Evolutionary conservation across 1,284 basidiomycete species (phyloP).

Genomic region (Flammula alnicola): DNA sequence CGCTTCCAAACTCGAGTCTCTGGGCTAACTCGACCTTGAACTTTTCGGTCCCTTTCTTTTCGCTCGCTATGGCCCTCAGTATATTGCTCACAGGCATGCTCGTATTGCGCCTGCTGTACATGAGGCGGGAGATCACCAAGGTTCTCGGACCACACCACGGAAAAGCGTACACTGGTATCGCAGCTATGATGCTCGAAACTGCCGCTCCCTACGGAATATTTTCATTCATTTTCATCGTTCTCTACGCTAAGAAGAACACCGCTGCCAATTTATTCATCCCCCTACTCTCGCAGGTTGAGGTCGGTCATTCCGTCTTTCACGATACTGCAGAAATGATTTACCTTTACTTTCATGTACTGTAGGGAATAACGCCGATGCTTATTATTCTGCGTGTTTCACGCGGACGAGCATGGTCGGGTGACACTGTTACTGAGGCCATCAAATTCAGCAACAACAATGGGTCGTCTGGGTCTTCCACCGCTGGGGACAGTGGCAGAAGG

Average conservation of each 20-base stretch:
- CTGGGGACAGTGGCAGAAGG: too few species aligned
- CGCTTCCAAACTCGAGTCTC: not conserved
- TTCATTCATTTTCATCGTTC: constrained; percentile 7
- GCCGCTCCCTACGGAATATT: constrained; percentile 24
- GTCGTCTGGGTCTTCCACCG: too few species aligned
- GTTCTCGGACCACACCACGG: not conserved
- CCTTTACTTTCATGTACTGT: not conserved
- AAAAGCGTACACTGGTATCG: constrained; percentile 26
- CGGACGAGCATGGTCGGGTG: constrained; percentile 12
- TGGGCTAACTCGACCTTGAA: not conserved
- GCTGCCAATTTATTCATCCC: not conserved
- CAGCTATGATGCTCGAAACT: constrained; percentile 33
- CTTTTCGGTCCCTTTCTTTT: constrained; percentile 1
- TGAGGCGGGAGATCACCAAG: not conserved
- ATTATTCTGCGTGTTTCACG: constrained; percentile 13
- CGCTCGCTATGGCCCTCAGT: not conserved
- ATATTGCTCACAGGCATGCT: constrained; percentile 4
- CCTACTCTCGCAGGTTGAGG: constrained; percentile 3
- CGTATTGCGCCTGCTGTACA: not conserved
- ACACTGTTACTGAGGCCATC: too few species aligned
- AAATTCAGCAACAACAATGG: too few species aligned
- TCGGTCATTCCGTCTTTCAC: constrained; percentile 2
- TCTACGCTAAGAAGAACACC: constrained; percentile 1
- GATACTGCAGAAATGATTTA: not conserved
- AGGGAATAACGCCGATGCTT: constrained; percentile 14